A percentile compares a stretch with the other conserved stretches of the same genome.
Conservation (phyloP, 306 rosid genomes). For the Rosa multiflora region DNA sequence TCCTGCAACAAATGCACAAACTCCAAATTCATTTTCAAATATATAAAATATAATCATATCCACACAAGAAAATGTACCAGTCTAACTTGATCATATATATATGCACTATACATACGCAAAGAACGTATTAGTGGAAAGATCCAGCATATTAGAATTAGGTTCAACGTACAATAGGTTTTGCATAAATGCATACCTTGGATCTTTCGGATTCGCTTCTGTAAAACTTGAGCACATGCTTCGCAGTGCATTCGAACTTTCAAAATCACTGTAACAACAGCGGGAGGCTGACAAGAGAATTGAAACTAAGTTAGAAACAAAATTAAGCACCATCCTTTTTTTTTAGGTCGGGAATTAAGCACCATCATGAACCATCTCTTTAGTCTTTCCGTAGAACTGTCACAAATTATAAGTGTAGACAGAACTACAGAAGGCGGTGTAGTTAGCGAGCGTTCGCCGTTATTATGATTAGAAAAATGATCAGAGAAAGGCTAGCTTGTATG, state of each 20-base stretch:
- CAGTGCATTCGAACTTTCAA: conserved; percentile 83
- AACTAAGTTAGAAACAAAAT: not conserved
- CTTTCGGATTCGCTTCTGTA: conserved; percentile 71
- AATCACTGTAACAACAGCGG: conserved; percentile 58
- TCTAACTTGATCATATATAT: not conserved
- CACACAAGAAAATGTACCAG: not conserved
- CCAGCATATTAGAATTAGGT: not conserved
- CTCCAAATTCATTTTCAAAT: not conserved
- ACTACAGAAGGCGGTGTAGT: not conserved
- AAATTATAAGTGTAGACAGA: not conserved
- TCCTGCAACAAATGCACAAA: conserved; percentile 46
- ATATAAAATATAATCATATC: not conserved
- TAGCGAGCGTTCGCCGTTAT: not conserved
- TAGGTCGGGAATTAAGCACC: too few relatives aligned
- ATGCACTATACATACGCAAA: not conserved
- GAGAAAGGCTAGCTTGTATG: not conserved
- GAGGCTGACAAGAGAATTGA: conserved; percentile 45
- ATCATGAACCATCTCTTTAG: not conserved
- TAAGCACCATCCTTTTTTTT: too few relatives aligned
- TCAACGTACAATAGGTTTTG: not conserved
- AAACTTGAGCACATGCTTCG: conserved; percentile 84
- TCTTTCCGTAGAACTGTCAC: not conserved
- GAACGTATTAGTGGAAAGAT: not conserved
- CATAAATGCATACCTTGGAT: conserved; percentile 58
- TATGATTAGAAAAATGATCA: not conserved